A percentile compares a stretch with the other conserved stretches of the same genome.
Conservation (phyloP, 306 rosid species). For the Canavalia gladiata region DNA sequence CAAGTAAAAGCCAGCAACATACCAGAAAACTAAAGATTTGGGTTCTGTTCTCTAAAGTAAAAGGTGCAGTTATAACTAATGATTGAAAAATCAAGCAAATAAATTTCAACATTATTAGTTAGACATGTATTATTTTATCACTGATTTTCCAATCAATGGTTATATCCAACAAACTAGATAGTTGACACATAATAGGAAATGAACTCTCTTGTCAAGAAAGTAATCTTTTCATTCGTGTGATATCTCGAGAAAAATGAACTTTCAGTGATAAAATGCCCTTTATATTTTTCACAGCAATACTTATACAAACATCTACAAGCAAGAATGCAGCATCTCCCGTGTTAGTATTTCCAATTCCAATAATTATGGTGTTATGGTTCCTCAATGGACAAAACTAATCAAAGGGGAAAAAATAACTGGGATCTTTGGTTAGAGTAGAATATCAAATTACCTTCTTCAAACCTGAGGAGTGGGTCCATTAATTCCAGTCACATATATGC, state of each 20-base stretch:
- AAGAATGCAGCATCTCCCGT: conserved; percentile 32
- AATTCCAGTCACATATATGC: conserved; percentile 9
- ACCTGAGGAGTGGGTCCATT: conserved; percentile 35
- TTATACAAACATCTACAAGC: conserved; percentile 46
- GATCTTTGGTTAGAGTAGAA: conserved; percentile 38
- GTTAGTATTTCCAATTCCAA: conserved; percentile 25
- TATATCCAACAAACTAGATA: background rate
- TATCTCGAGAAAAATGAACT: conserved; percentile 34
- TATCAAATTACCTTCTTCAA: conserved; percentile 29
- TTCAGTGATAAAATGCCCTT: background rate
- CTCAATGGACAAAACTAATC: conserved; percentile 28
- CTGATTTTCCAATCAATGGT: conserved; percentile 12
- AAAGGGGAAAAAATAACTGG: conserved; percentile 25
- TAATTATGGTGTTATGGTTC: conserved; percentile 39
- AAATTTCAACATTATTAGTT: conserved; percentile 2
- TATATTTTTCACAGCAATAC: background rate
- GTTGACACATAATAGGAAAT: conserved; percentile 11
- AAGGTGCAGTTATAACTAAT: background rate
- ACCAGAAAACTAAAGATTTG: conserved; percentile 4
- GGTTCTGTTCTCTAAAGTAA: background rate
- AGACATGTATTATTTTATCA: background rate
- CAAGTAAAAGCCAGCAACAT: background rate
- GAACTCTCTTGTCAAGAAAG: conserved; percentile 29
- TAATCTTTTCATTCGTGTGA: background rate
- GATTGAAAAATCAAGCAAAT: background rate